These are phyloP conservation scores for Tulasnella calospora DNA, from an alignment of 768 basidiomycete genomes.

Conservation along the genomic window DNA sequence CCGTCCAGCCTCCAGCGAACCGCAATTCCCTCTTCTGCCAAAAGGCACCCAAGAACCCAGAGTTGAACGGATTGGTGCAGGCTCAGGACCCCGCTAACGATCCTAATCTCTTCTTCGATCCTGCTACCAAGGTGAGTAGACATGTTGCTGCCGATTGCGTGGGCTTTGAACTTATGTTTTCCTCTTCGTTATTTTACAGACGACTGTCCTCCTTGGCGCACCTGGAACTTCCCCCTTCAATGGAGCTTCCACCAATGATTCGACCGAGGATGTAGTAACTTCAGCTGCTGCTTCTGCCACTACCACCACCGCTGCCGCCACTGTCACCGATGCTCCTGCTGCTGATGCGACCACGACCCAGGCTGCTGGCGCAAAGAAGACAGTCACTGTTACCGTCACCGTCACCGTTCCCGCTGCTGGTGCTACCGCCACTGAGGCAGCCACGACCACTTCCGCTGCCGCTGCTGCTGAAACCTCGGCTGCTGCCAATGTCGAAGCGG, in stretches of 20 bases:
- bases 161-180: too few relatives aligned
- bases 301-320: conserved; percentile 40
- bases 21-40: conserved; percentile 58
- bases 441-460: background rate
- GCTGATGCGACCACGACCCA: conserved; percentile 7
- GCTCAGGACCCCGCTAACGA: conserved; percentile 46
- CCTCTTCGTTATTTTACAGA: background rate
- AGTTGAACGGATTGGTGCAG: conserved; percentile 54
- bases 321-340: conserved; percentile 37
- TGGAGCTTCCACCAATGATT: conserved; percentile 39
- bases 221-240: conserved; percentile 54
- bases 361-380: conserved; percentile 7
- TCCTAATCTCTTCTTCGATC: conserved; percentile 19
- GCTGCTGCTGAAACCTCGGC: too few relatives aligned
- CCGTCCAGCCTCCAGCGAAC: conserved; percentile 51
- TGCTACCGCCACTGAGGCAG: conserved; percentile 25
- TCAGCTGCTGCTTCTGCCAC: conserved; percentile 48
- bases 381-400: conserved; percentile 16
- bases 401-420: conserved; percentile 10
- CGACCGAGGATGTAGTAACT: conserved; percentile 51
- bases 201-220: conserved; percentile 39
- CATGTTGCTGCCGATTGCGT: too few relatives aligned
- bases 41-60: conserved; percentile 47
- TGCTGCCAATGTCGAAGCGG: too few relatives aligned
- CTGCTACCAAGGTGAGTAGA: background rate